Evolutionary conservation across 23 red algal genomes (phyloP), one percentile per base, ranked within the genome.

Genomic region (Gracilaria gracilis): DNA sequence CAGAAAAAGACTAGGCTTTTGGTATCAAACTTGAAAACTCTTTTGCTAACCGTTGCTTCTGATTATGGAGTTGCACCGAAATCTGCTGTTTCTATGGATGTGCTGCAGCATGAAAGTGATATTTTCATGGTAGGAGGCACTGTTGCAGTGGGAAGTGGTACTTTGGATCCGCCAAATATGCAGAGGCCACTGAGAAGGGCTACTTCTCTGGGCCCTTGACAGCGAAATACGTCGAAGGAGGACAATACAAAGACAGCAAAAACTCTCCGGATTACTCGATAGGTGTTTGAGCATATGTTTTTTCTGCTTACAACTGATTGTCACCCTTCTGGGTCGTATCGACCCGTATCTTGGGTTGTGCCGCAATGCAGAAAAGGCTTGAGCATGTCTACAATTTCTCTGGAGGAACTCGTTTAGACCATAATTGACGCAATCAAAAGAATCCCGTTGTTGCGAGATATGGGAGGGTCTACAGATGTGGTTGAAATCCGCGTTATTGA

Each of bases 401-500:
- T 92, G 25, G 40, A 49, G 55, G 79, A 84, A 34, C 80, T 92
- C 20, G 73, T 78, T 11, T 64, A 84, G 42, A 83, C 61, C 17
- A 40, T 84, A 27, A 92, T 79, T 17, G 80, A 74, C 24, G 73
- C 92, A 53, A 61, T 88, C 11, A 72, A 54, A n/a, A 35, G 53
- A 46, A 50, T 85, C 39, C 81, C 70, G 0, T 34, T 86, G 20
- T 70, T 73, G 24, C 32, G 42, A 55, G 82, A 74, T 23, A 61
- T 83, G 27, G 40, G 75, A 2, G 92, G 84, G 34, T 61, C 42
- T 44, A 81, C 67, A n/a, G 83, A 88, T 38, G 61, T 87, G 21
- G 84, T 77, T 12, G 84, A 87, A 59, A 94, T 94, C 29, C 75
- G 92, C 16, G 82, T 81, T 59, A 44, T 94, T 57, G 92, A 94